Base-by-base conservation (phyloP, 2,329 filamentous ascomycete genomes). In the Rugonectria rugulosa region DNA sequence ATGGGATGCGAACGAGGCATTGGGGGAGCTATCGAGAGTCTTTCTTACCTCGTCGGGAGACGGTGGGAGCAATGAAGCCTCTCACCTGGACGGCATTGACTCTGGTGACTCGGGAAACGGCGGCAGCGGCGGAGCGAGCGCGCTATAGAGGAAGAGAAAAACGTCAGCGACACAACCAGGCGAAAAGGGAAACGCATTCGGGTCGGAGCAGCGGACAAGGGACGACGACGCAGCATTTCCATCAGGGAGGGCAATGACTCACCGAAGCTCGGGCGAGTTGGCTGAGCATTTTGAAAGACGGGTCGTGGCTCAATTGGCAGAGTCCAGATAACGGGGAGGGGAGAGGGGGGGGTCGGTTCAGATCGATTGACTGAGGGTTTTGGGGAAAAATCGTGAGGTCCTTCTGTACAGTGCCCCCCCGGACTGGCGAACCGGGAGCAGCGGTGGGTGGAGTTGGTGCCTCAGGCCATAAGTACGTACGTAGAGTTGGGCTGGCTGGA, bases 31-130 rank as follows among this genome's bases (percentile, higher is more conserved):
- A 53, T 46, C 42, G 43, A 41, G 19, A 44, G 54, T 43, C 26
- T 56, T n/a, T 76, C 84, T 75, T 81, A 87, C 84, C 83, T 82
- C 82, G 80, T 73, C 84, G 80, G 62, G 83, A 82, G 66, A 85
- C 79, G 48, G 84, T 86, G 60, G 84, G 83, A 69, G 80, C 82
- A 68, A 86, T 83, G 73, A 86, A 86, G 70, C 77, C 77, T 72
- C 84, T 80, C 71, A 76, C 74, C 72, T 81, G 79, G 71, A 76
- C 74, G 66, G 77, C 66, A 70, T 70, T 70, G 60, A 59, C 62
- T 65, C 67, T 68, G 54, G 70, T 76, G 74, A 72, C 75, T 73
- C 72, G 80, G 77, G 69, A 79, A 70, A 72, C 80, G 74, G 70
- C 68, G 73, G 78, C 76, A 72, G 79, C 74, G 72, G 77, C 76